Conservation (phyloP, 768 basidiomycete genomes). For the Clavaria fumosa region DNA sequence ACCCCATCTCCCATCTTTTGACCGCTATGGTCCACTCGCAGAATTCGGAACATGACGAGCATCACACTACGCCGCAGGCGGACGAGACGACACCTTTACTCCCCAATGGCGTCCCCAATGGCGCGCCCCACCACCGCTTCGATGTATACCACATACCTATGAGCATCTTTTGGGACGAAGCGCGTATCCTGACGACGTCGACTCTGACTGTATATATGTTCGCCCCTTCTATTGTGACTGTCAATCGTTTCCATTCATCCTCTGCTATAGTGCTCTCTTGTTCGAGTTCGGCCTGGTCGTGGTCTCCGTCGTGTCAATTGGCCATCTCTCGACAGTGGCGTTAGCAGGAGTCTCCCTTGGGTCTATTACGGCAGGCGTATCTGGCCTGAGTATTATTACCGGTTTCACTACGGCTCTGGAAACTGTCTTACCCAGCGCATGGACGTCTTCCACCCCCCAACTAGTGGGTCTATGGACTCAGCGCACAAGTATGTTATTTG, state of each 20-base stretch:
- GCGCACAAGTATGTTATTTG: conserved; percentile 46
- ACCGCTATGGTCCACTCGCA: no score
- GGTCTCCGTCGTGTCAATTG: conserved; percentile 73
- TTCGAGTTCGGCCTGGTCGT: conserved; percentile 80
- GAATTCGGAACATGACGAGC: no score
- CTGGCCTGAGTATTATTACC: conserved; percentile 67
- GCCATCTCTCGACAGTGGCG: conserved; percentile 80
- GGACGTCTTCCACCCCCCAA: conserved; percentile 76
- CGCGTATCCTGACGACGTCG: conserved; percentile 41
- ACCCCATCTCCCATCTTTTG: no score
- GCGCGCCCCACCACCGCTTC: no score
- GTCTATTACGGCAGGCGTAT: conserved; percentile 59
- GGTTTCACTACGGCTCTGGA: conserved; percentile 80
- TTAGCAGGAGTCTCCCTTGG: conserved; percentile 71
- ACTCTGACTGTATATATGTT: conserved; percentile 40
- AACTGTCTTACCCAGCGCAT: conserved; percentile 86
- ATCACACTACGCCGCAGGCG: no score
- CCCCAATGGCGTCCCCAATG: no score
- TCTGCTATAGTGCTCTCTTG: conserved; percentile 58
- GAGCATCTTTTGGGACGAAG: conserved; percentile 46
- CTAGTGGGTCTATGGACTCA: conserved; percentile 86
- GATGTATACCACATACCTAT: no score
- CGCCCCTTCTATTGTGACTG: conserved; percentile 1
- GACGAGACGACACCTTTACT: no score
- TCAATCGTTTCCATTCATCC: conserved; percentile 5